Evolutionary conservation across 176 grass and related monocot species (phyloP).

Genomic region (Oryza glumipatula): DNA sequence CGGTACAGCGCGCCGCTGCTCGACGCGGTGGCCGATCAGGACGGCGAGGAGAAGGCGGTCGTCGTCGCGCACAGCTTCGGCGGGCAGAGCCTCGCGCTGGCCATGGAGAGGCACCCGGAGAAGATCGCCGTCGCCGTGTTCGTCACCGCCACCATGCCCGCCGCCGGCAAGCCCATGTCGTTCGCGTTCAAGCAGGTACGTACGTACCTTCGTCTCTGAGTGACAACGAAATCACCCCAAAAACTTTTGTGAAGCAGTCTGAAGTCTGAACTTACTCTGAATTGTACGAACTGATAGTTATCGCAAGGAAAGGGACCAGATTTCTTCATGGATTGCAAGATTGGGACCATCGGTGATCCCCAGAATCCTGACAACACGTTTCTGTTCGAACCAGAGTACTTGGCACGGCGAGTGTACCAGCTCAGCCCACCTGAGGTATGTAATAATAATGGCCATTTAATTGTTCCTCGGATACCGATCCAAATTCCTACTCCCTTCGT

Average conservation of each 20-base stretch:
- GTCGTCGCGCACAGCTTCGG: slow-evolving; percentile 62
- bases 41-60: slow-evolving; percentile 36
- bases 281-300: background rate
- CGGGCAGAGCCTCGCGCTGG: slow-evolving; percentile 32
- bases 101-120: slow-evolving; percentile 5
- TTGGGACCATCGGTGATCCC: background rate
- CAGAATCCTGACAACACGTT: background rate
- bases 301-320: background rate
- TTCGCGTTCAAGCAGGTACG: slow-evolving; percentile 30
- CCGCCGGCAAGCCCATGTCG: no score
- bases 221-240: no score
- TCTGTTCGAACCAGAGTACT: background rate
- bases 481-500: no score
- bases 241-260: no score
- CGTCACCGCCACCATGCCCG: slow-evolving; percentile 14
- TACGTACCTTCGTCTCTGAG: no score
- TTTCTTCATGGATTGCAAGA: slow-evolving; percentile 9
- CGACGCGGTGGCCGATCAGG: background rate
- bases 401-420: no score
- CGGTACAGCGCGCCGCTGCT: slow-evolving; percentile 41
- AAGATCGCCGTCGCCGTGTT: slow-evolving; percentile 39
- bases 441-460: background rate
- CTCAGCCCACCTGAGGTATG: slow-evolving; percentile 14
- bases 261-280: no score
- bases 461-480: no score